A percentile compares a stretch with the other conserved stretches of the same genome.
Evolutionary conservation across 352 stramenopile species (phyloP).

Genomic region (Phytophthora niederhauseri): DNA sequence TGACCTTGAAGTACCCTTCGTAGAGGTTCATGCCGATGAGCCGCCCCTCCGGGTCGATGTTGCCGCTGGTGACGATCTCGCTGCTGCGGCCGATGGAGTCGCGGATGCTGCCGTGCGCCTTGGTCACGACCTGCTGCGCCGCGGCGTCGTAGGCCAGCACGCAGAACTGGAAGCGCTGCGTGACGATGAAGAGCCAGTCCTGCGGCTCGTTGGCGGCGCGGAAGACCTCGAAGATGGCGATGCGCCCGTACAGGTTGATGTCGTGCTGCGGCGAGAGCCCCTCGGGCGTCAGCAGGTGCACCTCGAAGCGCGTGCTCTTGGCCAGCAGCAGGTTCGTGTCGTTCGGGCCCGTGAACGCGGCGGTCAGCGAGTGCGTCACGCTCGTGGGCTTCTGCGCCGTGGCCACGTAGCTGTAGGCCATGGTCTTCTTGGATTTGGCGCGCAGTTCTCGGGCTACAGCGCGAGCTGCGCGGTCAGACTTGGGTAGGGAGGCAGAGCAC

Average conservation of each 20-base stretch:
- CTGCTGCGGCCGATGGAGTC: slow-evolving; percentile 89
- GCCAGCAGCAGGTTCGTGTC: slow-evolving; percentile 92
- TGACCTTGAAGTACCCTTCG: slow-evolving; percentile 92
- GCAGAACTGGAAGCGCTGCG: slow-evolving; percentile 92
- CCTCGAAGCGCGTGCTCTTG: slow-evolving; percentile 90
- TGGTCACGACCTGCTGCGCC: slow-evolving; percentile 80
- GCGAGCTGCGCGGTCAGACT: neutral
- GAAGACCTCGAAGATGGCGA: slow-evolving; percentile 90
- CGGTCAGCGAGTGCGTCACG: slow-evolving; percentile 93
- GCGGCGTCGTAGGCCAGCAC: slow-evolving; percentile 83
- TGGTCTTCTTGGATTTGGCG: slow-evolving; percentile 16
- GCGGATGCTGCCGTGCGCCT: slow-evolving; percentile 85
- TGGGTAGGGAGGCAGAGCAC: slow-evolving; percentile 13
- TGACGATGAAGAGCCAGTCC: slow-evolving; percentile 91
- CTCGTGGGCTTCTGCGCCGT: slow-evolving; percentile 94
- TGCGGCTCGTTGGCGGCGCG: slow-evolving; percentile 70
- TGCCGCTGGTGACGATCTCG: slow-evolving; percentile 89
- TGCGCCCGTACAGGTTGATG: slow-evolving; percentile 87
- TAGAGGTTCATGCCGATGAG: slow-evolving; percentile 93
- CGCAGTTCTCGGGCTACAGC: slow-evolving; percentile 13
- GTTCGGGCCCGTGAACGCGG: slow-evolving; percentile 83
- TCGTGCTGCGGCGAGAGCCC: slow-evolving; percentile 88
- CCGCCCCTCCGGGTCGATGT: slow-evolving; percentile 86
- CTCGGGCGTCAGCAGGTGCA: slow-evolving; percentile 87
- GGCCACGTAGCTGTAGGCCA: slow-evolving; percentile 94